Conservation (phyloP, 2,329 filamentous ascomycete genomes). For the Dichotomopilus funicola region DNA sequence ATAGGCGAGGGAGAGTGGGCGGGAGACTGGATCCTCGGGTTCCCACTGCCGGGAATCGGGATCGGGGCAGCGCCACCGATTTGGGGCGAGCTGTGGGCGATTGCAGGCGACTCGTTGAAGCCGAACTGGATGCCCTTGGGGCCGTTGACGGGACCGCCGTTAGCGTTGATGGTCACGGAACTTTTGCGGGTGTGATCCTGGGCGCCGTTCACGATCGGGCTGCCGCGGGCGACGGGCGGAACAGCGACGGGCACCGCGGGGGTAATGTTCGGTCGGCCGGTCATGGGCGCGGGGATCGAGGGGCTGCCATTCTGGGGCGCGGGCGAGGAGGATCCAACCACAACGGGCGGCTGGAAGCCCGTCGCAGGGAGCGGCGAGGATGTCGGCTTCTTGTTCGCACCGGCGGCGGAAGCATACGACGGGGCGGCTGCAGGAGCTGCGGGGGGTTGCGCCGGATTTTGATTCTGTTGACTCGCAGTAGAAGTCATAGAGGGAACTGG, state of each 20-base stretch:
- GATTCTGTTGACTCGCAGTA: constrained; percentile 48
- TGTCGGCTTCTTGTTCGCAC: constrained; percentile 56
- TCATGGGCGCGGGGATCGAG: constrained; percentile 70
- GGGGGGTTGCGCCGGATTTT: constrained; percentile 51
- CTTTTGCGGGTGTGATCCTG: constrained; percentile 75
- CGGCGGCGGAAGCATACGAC: constrained; percentile 63
- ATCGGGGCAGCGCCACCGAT: constrained; percentile 49
- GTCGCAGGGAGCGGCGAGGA: constrained; percentile 55
- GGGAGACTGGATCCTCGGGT: constrained; percentile 72
- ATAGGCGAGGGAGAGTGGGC: constrained; percentile 88
- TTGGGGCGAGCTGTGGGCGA: constrained; percentile 62
- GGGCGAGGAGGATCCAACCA: constrained; percentile 48
- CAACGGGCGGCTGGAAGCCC: constrained; percentile 50
- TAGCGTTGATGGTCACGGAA: constrained; percentile 86
- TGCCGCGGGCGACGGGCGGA: constrained; percentile 57
- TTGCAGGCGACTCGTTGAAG: constrained; percentile 62
- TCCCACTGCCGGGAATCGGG: constrained; percentile 51
- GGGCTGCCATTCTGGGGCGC: constrained; percentile 56
- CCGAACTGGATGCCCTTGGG: constrained; percentile 72
- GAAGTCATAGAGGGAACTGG: constrained; percentile 51
- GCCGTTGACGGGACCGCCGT: constrained; percentile 59
- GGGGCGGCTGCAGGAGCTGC: constrained; percentile 47
- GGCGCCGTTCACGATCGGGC: constrained; percentile 61
- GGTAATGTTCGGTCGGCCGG: constrained; percentile 69
- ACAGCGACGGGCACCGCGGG: constrained; percentile 54